A percentile compares a stretch with the other conserved stretches of the same genome.
Conservation (phyloP, 768 basidiomycete genomes). For the Austroboletus festivus region DNA sequence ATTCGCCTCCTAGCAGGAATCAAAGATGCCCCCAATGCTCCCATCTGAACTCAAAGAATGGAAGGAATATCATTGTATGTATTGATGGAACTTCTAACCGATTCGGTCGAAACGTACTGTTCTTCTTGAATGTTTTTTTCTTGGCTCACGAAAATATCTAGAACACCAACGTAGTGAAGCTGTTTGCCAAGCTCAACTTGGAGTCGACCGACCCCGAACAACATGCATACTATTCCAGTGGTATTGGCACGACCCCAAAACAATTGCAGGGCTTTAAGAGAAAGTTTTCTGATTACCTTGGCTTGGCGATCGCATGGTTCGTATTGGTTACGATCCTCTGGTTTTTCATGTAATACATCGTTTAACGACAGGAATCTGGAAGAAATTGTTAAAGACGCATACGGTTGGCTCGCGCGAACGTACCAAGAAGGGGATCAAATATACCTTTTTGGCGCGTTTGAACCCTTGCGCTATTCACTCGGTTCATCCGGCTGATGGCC, state of each 20-base stretch:
- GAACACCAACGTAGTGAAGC: slow-evolving; percentile 40
- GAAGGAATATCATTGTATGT: slow-evolving; percentile 24
- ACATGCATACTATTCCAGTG: slow-evolving; percentile 36
- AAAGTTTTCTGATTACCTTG: slow-evolving; percentile 25
- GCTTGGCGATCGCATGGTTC: slow-evolving; percentile 39
- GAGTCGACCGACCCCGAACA: slow-evolving; percentile 25
- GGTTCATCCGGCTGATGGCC: background rate
- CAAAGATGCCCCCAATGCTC: slow-evolving; percentile 15
- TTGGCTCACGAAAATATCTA: slow-evolving; percentile 14
- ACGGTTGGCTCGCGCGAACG: slow-evolving; percentile 32
- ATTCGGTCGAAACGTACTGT: too few species aligned
- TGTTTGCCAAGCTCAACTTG: slow-evolving; percentile 29
- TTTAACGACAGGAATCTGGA: slow-evolving; percentile 32
- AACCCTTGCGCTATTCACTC: background rate
- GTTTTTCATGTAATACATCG: background rate
- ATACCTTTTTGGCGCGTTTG: slow-evolving; percentile 31
- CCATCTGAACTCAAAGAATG: slow-evolving; percentile 3
- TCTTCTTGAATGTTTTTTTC: background rate
- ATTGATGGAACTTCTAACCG: slow-evolving; percentile 23
- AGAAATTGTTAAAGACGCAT: slow-evolving; percentile 23
- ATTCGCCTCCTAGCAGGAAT: too few species aligned
- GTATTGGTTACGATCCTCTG: too few species aligned
- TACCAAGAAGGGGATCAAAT: slow-evolving; percentile 34
- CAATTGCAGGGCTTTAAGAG: slow-evolving; percentile 23
- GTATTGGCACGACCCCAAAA: slow-evolving; percentile 36